A percentile compares a stretch with the other conserved stretches of the same genome.
Evolutionary conservation across 2,329 filamentous ascomycete genomes (phyloP).

Genomic region (Didymella segeticola): DNA sequence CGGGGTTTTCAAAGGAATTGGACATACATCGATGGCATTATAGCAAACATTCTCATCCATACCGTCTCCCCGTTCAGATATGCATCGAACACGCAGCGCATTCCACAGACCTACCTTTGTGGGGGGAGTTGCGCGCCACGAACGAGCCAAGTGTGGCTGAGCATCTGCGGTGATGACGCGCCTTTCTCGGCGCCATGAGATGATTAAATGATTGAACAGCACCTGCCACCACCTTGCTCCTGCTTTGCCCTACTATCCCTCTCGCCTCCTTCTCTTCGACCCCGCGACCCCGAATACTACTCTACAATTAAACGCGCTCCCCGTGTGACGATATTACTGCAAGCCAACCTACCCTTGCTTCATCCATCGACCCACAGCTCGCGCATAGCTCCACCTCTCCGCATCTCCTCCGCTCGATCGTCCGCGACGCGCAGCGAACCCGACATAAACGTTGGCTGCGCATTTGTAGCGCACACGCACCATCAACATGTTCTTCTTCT

Average conservation of each 20-base stretch:
- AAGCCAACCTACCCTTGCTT: conserved; percentile 12
- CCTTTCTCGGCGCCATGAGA: conserved; percentile 28
- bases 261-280: not conserved
- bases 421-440: not conserved
- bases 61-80: not conserved
- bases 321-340: conserved; percentile 8
- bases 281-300: conserved; percentile 9
- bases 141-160: conserved; percentile 38
- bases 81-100: not conserved
- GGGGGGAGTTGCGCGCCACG: not conserved
- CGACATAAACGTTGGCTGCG: not conserved
- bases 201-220: conserved; percentile 8
- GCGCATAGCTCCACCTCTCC: conserved; percentile 15
- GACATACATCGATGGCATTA: not conserved
- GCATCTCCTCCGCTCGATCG: conserved; percentile 11
- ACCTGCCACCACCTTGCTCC: conserved; percentile 6
- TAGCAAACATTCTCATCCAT: not conserved
- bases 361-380: conserved; percentile 2
- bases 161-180: conserved; percentile 24
- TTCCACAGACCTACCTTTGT: not conserved
- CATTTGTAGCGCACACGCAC: not conserved
- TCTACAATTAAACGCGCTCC: conserved; percentile 17
- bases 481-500: conserved; percentile 55
- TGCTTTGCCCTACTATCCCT: not conserved
- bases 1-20: conserved; percentile 25